phyloP scores from a whole-genome alignment of 108 stramenopile genomes.

The Cyclotella atomus region DNA sequence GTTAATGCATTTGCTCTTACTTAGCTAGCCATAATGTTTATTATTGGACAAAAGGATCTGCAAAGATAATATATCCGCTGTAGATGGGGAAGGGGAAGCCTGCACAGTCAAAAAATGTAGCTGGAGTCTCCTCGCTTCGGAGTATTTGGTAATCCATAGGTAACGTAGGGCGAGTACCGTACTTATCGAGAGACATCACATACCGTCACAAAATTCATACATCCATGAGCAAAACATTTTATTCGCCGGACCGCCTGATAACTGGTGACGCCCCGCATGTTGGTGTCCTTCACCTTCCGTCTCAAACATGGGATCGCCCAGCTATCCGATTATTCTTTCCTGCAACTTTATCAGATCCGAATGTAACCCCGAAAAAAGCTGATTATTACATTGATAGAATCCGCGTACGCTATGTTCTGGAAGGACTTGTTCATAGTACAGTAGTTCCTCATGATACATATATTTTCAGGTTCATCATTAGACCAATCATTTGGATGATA shows the following conservation, averaged over 20 bases:
- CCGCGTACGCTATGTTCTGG: slow-evolving; percentile 36
- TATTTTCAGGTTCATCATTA: slow-evolving; percentile 12
- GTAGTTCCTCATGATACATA: slow-evolving; percentile 32
- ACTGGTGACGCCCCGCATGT: slow-evolving; percentile 39
- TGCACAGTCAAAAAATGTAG: no score
- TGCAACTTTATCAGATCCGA: neutral
- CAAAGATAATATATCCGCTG: no score
- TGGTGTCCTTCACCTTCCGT: slow-evolving; percentile 40
- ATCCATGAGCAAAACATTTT: no score
- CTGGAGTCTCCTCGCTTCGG: no score
- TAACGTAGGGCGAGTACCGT: no score
- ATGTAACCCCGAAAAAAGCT: slow-evolving; percentile 2
- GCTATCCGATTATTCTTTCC: slow-evolving; percentile 46
- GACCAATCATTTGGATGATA: slow-evolving; percentile 33
- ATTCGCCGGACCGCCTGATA: slow-evolving; percentile 25
- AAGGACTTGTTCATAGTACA: slow-evolving; percentile 35
- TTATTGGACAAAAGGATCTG: no score
- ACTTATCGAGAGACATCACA: no score
- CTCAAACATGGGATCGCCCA: slow-evolving; percentile 25
- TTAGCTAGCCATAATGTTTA: no score
- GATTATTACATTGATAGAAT: slow-evolving; percentile 26
- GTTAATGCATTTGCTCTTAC: no score
- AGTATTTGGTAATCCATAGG: no score
- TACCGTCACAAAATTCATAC: no score
- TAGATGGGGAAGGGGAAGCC: no score